phyloP scores from a whole-genome alignment of 305 asterid genomes.

The Lippia alba region DNA sequence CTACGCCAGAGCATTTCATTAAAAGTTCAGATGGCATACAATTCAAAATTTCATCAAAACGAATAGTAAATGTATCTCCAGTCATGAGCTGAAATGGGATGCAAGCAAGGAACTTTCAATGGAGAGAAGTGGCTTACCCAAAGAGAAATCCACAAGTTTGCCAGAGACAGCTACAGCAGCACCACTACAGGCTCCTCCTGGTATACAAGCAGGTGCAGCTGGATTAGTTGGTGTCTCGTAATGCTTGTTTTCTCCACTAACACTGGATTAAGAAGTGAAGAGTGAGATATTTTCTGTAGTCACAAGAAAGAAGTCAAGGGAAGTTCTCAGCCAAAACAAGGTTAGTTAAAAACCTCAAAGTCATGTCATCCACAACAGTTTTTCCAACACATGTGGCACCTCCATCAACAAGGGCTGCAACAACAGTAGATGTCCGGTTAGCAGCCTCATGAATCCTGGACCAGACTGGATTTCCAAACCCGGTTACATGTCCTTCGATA shows the following conservation, averaged over 20 bases:
- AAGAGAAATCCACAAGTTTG: constrained; percentile 84
- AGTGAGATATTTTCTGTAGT: constrained; percentile 2
- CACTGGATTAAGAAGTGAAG: constrained; percentile 46
- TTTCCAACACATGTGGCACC: constrained; percentile 95
- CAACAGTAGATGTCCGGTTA: constrained; percentile 68
- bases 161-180: constrained; percentile 98
- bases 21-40: constrained; percentile 2
- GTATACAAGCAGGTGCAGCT: constrained; percentile 66
- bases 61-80: neutral
- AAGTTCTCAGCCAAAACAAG: constrained; percentile 21
- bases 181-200: constrained; percentile 99
- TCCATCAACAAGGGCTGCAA: constrained; percentile 86
- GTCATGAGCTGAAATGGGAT: constrained; percentile 3
- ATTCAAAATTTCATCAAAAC: neutral
- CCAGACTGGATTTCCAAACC: constrained; percentile 99
- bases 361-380: constrained; percentile 94
- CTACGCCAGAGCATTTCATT: neutral
- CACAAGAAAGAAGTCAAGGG: constrained; percentile 17
- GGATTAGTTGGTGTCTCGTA: constrained; percentile 94
- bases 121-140: constrained; percentile 60
- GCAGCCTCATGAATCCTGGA: constrained; percentile 82
- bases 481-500: constrained; percentile 80
- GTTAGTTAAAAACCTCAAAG: constrained; percentile 64
- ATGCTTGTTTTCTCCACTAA: constrained; percentile 89
- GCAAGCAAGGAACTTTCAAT: neutral